Evolutionary conservation across 257 asterid genomes (phyloP).

Genomic region (Solanum sejunctum): DNA sequence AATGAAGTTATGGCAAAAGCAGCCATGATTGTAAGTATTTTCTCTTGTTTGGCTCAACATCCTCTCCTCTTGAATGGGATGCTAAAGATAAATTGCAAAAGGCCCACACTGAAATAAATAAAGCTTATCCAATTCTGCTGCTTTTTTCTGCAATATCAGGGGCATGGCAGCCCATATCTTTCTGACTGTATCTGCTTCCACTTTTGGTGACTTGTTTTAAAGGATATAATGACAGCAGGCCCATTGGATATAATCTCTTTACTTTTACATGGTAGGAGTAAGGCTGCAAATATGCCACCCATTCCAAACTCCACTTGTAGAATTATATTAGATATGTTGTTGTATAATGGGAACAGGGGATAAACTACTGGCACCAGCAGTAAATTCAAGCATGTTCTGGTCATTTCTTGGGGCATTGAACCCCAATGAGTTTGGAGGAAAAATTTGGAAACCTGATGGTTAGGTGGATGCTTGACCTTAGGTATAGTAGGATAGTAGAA

Average conservation of each 20-base stretch:
- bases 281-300: neutral
- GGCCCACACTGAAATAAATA: conserved; percentile 24
- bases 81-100: neutral
- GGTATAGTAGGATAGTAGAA: too few species aligned
- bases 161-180: conserved; percentile 7
- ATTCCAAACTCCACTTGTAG: neutral
- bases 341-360: neutral
- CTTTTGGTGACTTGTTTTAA: neutral
- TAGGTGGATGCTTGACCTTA: too few species aligned
- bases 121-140: conserved; percentile 31
- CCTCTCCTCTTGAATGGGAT: neutral
- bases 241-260: neutral
- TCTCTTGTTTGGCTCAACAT: neutral
- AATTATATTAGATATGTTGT: neutral
- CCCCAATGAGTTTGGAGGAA: neutral
- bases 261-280: neutral
- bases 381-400: neutral
- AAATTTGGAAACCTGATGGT: neutral
- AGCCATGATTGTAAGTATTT: conserved; percentile 25
- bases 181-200: neutral
- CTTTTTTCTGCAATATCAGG: conserved; percentile 13
- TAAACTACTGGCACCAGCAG: neutral
- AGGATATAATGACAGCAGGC: neutral
- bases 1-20: conserved; percentile 34
- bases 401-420: neutral